A percentile compares a stretch with the other conserved stretches of the same genome.
Evolutionary conservation across 2,329 filamentous ascomycete species (phyloP).

Genomic region (Pseudocercospora fijiensis): DNA sequence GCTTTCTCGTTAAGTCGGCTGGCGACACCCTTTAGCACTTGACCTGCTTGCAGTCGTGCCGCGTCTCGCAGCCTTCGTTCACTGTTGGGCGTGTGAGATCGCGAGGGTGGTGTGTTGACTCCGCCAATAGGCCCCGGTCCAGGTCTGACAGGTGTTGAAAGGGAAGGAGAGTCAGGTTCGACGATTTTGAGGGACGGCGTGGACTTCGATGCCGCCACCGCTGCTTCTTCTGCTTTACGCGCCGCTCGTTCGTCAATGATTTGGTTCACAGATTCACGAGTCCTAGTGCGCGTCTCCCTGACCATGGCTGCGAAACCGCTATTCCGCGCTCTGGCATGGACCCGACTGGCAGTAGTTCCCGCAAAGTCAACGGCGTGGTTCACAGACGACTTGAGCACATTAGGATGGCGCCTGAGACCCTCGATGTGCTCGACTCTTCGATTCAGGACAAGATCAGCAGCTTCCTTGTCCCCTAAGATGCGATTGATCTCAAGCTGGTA

Average conservation of each 20-base stretch:
- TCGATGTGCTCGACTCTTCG: slow-evolving; percentile 48
- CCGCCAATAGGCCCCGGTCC: slow-evolving; percentile 9
- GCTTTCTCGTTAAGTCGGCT: slow-evolving; percentile 24
- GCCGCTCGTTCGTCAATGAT: slow-evolving; percentile 18
- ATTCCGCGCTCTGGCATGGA: slow-evolving; percentile 22
- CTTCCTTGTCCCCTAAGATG: slow-evolving; percentile 55
- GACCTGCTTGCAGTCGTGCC: slow-evolving; percentile 22
- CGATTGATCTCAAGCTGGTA: slow-evolving; percentile 79
- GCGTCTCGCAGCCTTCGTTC: slow-evolving; percentile 25
- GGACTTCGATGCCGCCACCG: slow-evolving; percentile 8
- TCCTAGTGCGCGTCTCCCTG: slow-evolving; percentile 23
- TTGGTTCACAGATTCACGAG: slow-evolving; percentile 25
- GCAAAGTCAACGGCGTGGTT: slow-evolving; percentile 30
- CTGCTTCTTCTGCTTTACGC: slow-evolving; percentile 14
- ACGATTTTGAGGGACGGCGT: slow-evolving; percentile 13
- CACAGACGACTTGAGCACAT: slow-evolving; percentile 24
- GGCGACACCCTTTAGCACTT: slow-evolving; percentile 23
- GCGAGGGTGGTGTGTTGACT: slow-evolving; percentile 16
- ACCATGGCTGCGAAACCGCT: slow-evolving; percentile 26
- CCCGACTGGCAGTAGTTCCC: slow-evolving; percentile 21
- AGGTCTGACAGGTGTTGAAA: slow-evolving; percentile 10
- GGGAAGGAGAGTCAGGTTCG: slow-evolving; percentile 9
- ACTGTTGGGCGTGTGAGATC: slow-evolving; percentile 20
- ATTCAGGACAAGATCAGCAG: slow-evolving; percentile 59
- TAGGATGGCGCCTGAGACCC: slow-evolving; percentile 25